Conservation (phyloP, 495 filamentous ascomycete species). For the Evansstolkia leycettana region DNA sequence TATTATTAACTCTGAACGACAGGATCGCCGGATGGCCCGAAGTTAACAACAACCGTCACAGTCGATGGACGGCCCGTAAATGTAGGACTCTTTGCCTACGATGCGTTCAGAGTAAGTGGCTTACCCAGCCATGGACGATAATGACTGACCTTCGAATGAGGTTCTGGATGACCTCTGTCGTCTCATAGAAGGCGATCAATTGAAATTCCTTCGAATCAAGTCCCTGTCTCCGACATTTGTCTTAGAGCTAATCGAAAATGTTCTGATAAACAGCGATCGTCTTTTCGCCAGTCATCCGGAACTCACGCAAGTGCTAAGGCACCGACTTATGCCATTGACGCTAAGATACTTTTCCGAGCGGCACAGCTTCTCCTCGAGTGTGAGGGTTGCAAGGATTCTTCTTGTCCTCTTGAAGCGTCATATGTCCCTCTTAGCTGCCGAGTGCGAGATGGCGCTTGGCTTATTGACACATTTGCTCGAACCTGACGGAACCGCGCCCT, state of each 20-base stretch:
- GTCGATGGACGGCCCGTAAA: conserved; percentile 47
- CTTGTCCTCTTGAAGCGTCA: conserved; percentile 68
- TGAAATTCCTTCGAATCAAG: conserved; percentile 66
- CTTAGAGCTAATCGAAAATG: conserved; percentile 81
- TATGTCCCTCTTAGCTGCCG: conserved; percentile 56
- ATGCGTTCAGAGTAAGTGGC: conserved; percentile 59
- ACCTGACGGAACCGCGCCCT: conserved; percentile 59
- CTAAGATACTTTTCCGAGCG: conserved; percentile 67
- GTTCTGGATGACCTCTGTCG: conserved; percentile 86
- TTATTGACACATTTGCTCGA: conserved; percentile 84
- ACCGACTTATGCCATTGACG: conserved; percentile 71
- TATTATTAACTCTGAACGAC: conserved; percentile 35
- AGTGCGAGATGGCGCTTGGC: conserved; percentile 75
- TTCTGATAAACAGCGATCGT: conserved; percentile 69
- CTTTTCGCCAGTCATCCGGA: conserved; percentile 72
- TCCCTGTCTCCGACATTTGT: conserved; percentile 69
- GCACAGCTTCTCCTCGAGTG: conserved; percentile 68
- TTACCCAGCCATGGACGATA: background rate
- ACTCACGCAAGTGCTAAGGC: conserved; percentile 65
- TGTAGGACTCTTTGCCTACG: conserved; percentile 64
- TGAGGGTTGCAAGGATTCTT: conserved; percentile 70
- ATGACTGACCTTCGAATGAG: conserved; percentile 24
- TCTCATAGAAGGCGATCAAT: conserved; percentile 68
- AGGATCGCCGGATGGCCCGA: conserved; percentile 40
- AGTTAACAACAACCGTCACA: conserved; percentile 20